Conservation (phyloP, 1,284 basidiomycete genomes). For the Sphaerobolus stellatus region DNA sequence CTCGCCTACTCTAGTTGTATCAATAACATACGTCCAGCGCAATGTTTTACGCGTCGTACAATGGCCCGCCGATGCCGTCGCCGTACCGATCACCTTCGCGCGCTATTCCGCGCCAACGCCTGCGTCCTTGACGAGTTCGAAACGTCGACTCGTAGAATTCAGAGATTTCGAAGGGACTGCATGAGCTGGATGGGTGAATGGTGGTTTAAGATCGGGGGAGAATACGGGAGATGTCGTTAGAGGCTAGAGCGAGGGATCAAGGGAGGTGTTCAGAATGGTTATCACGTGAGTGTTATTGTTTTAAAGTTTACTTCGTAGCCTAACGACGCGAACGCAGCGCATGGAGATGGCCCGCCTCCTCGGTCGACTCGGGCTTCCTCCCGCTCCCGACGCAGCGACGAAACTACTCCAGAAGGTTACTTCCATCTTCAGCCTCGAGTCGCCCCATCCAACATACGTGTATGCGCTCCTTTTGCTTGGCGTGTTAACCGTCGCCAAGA, state of each 20-base stretch:
- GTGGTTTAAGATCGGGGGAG: slow-evolving; percentile 88
- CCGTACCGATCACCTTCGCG: slow-evolving; percentile 51
- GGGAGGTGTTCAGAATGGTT: slow-evolving; percentile 67
- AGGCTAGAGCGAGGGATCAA: slow-evolving; percentile 83
- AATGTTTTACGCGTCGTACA: slow-evolving; percentile 23
- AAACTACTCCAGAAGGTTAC: slow-evolving; percentile 78
- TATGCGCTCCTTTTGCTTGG: slow-evolving; percentile 81
- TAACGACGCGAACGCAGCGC: slow-evolving; percentile 46
- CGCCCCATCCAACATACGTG: slow-evolving; percentile 85
- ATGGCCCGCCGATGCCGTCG: slow-evolving; percentile 31
- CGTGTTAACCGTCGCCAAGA: slow-evolving; percentile 65
- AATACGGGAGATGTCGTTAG: slow-evolving; percentile 82
- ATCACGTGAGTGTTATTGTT: slow-evolving; percentile 64
- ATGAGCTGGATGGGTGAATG: slow-evolving; percentile 68
- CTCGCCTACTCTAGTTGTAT: no score
- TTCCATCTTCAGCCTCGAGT: slow-evolving; percentile 67
- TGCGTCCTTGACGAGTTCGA: slow-evolving; percentile 58
- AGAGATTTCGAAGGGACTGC: slow-evolving; percentile 84
- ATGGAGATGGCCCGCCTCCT: slow-evolving; percentile 90
- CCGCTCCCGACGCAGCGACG: slow-evolving; percentile 59
- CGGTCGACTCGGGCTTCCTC: slow-evolving; percentile 74
- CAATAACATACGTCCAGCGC: no score
- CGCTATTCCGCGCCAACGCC: slow-evolving; percentile 69
- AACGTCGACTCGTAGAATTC: slow-evolving; percentile 80
- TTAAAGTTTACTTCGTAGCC: slow-evolving; percentile 4